Evolutionary conservation across 495 filamentous ascomycete species (phyloP), one percentile per base, ranked within the genome.

Genomic region (Physcia stellaris): DNA sequence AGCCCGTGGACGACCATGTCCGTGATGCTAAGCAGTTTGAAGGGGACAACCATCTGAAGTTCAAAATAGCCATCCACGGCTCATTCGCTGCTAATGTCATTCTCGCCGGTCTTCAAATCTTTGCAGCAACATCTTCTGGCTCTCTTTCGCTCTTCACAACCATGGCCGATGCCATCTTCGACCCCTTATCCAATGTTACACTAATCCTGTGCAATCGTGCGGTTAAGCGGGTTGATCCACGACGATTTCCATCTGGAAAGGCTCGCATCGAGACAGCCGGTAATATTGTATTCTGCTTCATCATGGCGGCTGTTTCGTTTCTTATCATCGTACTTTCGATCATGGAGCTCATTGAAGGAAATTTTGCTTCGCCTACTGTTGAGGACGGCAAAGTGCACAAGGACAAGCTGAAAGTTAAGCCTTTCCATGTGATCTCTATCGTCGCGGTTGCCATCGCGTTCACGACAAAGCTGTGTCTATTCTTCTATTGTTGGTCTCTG

Each of bases 141-240:
- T 94, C 86, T 4, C 70, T 96, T 27, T 95, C 88, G 4, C 75
- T 98, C 35, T 94, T 96, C 67, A 94, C 90, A 5, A 98, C 92
- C 36, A 94, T 94, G 83, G 90, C 87, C 24, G 90, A 98, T 58
- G 79, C 88, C 18, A 70, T 98, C 46, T 98, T 98, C 62, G 90
- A 98, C 56, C 92, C 92, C 12, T 50, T 92, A 55, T 86, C 80
- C 53, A 96, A 95, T 59, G 50, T 94, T 26, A 88, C 83, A 0
- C 68, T 98, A 3, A 83, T 96, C 33, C 61, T 95, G 20, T 84
- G 75, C 52, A 80, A 88, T 59, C 82, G 87, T 40, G 88, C 92
- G 39, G 80, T 95, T 48, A 79, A 79, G 48, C 75, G 71, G 32
- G 92, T 96, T 41, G 86, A 96, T 53, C 71, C 83, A n/a, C 73